Base-by-base conservation (phyloP, 768 basidiomycete genomes). In the Tylopilus vinaceipallidus region DNA sequence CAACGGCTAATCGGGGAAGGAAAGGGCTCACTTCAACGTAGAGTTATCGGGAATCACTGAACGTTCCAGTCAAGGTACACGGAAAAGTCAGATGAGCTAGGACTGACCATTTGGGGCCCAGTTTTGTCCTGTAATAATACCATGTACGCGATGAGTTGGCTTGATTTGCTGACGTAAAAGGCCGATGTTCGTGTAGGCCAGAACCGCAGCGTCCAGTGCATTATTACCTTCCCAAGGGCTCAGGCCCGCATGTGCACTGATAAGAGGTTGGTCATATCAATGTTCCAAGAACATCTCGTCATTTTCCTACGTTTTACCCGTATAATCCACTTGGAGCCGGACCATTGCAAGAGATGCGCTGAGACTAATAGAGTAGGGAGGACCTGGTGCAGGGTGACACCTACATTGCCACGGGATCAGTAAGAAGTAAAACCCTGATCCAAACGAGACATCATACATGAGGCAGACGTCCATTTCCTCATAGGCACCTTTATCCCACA, bases 221-320 rank as follows among this genome's bases (percentile, higher is more conserved):
- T 93, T 92, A 52, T 74, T 76, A 2, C 89, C 91, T 64, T 91
- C 86, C 90, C 91, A 92, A 20, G 90, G 91, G 19, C 84, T 85
- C 23, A 87, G 71, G 1, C 82, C 83, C 4, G 88, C 88, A 61
- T 90, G 89, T 3, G 89, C 87, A 11, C 87, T 90, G 37, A 36
- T 12, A 23, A 29, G n/a, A 16, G 26, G 36, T 41, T 6, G 10
- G 23, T 30, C 24, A 49, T 16, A n/a, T n/a, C 33, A 13, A 19
- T 4, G 26, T 8, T 19, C 33, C n/a, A n/a, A 27, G 19, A 26
- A 27, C n/a, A 12, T 20, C 27, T 37, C 32, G 16, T 33, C 9
- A 17, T 19, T 27, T 19, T 56, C 75, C 52, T 49, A 88, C 89
- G 87, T 86, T 57, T 86, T 88, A 4, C 90, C 90, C 40, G 66